Conservation (phyloP, 331 rosid genomes). For the Pyracantha coccinea region DNA sequence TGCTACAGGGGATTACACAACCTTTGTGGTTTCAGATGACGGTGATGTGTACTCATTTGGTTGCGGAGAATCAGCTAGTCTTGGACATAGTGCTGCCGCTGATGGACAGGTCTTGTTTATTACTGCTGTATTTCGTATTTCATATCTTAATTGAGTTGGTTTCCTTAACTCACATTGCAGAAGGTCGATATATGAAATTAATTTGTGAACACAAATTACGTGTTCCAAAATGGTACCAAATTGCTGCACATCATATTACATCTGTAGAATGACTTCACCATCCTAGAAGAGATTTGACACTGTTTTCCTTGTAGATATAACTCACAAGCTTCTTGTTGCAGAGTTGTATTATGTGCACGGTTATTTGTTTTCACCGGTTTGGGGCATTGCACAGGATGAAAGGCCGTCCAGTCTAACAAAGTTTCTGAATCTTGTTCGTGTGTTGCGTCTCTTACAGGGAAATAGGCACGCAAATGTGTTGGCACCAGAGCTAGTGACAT, state of each 20-base stretch:
- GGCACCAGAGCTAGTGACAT: conserved; percentile 68
- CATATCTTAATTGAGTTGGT: background rate
- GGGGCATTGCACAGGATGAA: no score
- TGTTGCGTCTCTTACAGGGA: conserved; percentile 38
- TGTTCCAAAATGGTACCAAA: background rate
- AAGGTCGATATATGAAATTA: background rate
- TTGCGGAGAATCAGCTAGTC: conserved; percentile 92
- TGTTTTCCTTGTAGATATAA: background rate
- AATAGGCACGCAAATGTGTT: conserved; percentile 59
- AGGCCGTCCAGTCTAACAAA: no score
- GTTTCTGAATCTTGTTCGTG: background rate
- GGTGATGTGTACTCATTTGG: conserved; percentile 96
- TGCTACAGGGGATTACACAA: conserved; percentile 95
- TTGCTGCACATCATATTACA: background rate
- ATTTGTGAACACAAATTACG: background rate
- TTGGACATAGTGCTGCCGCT: conserved; percentile 49
- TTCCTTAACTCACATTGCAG: background rate
- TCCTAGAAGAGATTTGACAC: background rate
- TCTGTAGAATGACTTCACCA: background rate
- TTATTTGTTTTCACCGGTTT: no score
- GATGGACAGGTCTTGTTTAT: conserved; percentile 55
- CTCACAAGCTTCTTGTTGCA: no score
- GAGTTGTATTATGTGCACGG: no score
- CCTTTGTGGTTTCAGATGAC: conserved; percentile 72
- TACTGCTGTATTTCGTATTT: background rate